Conservation (phyloP, 139 green algal species). For the Chlorella sp. region DNA sequence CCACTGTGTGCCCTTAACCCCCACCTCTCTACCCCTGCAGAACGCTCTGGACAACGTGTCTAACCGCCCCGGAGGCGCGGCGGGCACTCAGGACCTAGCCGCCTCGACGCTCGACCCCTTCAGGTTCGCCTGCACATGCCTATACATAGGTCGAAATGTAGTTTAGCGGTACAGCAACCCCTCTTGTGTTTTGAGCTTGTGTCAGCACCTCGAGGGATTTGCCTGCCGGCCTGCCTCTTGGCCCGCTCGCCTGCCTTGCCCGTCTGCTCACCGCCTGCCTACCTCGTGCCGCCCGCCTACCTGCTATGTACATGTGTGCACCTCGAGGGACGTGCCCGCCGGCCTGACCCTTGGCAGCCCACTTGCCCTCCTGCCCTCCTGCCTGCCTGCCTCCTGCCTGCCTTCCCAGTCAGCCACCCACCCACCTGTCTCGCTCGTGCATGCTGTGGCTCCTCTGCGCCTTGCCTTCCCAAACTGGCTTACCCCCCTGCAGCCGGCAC, state of each 20-base stretch:
- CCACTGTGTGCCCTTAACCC: not conserved
- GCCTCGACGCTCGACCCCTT: slow-evolving; percentile 52
- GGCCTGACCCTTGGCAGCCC: no score
- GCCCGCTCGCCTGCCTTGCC: not conserved
- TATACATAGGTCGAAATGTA: no score
- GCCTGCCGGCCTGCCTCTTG: not conserved
- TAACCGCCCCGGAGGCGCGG: slow-evolving; percentile 32
- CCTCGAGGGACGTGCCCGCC: no score
- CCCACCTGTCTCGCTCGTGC: not conserved
- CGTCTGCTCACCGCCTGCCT: not conserved
- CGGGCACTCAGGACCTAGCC: not conserved
- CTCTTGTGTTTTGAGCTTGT: no score
- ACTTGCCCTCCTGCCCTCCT: no score
- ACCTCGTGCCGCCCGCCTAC: no score
- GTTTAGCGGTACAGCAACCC: no score
- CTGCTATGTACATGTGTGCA: no score
- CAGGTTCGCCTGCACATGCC: slow-evolving; percentile 28
- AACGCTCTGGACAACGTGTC: slow-evolving; percentile 55
- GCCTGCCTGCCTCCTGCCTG: not conserved
- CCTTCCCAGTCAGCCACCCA: not conserved
- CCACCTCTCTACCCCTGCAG: not conserved
- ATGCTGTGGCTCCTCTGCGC: not conserved
- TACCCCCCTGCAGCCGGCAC: not conserved
- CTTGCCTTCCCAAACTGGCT: not conserved
- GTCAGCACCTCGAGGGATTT: no score